Percentiles rank a stretch among this genome's conserved stretches.
Conservation (phyloP, 345 rosid genomes). For the Ricinus communis region DNA sequence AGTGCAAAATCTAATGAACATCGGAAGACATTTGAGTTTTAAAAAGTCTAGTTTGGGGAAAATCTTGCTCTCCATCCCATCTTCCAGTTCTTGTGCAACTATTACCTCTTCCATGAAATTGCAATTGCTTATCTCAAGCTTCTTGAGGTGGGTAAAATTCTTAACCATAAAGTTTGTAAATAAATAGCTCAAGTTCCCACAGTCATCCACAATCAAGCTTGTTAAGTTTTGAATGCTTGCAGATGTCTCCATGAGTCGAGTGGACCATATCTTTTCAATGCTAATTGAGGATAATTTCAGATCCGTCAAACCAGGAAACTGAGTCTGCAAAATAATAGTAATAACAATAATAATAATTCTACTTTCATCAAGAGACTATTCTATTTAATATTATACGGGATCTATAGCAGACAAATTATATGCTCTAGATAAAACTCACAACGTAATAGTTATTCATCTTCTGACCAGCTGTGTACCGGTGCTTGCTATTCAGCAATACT, state of each 20-base stretch:
- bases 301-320: background rate
- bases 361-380: background rate
- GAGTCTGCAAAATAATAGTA: conserved; percentile 9
- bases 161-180: conserved; percentile 4
- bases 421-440: background rate
- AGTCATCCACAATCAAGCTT: background rate
- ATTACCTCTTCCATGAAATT: background rate
- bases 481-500: no score
- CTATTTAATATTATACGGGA: background rate
- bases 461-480: no score
- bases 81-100: background rate
- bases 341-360: background rate
- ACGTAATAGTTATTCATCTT: no score
- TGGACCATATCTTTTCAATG: conserved; percentile 11
- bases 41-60: conserved; percentile 7
- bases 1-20: conserved; percentile 1
- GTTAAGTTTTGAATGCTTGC: conserved; percentile 4
- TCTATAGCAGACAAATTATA: background rate
- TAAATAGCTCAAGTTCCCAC: conserved; percentile 13
- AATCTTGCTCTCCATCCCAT: background rate
- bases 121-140: conserved; percentile 6
- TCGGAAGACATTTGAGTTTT: conserved; percentile 2
- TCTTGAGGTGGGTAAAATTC: conserved; percentile 6
- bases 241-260: background rate
- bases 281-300: background rate